Evolutionary conservation across 2,329 filamentous ascomycete species (phyloP).

Genomic region (Sarocladium kiliense): DNA sequence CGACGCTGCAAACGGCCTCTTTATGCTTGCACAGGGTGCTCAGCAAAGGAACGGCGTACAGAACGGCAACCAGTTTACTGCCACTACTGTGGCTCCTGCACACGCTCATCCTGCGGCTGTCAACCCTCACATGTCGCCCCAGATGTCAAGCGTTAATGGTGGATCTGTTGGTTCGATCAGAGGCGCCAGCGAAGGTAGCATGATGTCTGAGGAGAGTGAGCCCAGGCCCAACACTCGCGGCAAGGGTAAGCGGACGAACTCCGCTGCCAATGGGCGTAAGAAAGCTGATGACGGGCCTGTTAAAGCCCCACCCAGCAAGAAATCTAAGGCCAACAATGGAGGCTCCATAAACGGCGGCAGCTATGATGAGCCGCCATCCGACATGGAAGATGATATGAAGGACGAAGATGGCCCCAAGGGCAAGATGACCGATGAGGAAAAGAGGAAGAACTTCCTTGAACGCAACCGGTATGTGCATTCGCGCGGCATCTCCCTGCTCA

Average conservation of each 20-base stretch:
- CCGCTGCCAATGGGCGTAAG: slow-evolving; percentile 60
- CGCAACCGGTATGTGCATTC: slow-evolving; percentile 73
- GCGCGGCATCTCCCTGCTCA: background rate
- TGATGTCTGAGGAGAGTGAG: slow-evolving; percentile 68
- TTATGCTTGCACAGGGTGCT: slow-evolving; percentile 74
- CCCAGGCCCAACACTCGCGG: slow-evolving; percentile 59
- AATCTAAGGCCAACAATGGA: slow-evolving; percentile 47
- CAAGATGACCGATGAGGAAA: slow-evolving; percentile 98
- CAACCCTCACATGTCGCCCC: slow-evolving; percentile 39
- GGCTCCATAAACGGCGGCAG: slow-evolving; percentile 8
- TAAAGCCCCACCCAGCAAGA: slow-evolving; percentile 66
- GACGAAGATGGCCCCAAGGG: slow-evolving; percentile 54
- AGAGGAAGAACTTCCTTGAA: slow-evolving; percentile 96
- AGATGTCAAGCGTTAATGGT: slow-evolving; percentile 44
- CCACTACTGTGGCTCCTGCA: slow-evolving; percentile 37
- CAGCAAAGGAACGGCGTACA: slow-evolving; percentile 58
- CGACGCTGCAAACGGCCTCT: slow-evolving; percentile 90
- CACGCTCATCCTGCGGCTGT: slow-evolving; percentile 42
- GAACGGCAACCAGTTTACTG: slow-evolving; percentile 42
- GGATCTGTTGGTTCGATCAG: slow-evolving; percentile 41
- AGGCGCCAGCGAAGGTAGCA: slow-evolving; percentile 63
- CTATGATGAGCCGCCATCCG: slow-evolving; percentile 40
- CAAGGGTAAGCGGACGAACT: slow-evolving; percentile 63
- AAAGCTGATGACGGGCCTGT: slow-evolving; percentile 63
- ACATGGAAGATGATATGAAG: slow-evolving; percentile 47